These are phyloP conservation scores for Astragalus membranaceus DNA, from an alignment of 306 rosid species.

Conservation along the genomic window DNA sequence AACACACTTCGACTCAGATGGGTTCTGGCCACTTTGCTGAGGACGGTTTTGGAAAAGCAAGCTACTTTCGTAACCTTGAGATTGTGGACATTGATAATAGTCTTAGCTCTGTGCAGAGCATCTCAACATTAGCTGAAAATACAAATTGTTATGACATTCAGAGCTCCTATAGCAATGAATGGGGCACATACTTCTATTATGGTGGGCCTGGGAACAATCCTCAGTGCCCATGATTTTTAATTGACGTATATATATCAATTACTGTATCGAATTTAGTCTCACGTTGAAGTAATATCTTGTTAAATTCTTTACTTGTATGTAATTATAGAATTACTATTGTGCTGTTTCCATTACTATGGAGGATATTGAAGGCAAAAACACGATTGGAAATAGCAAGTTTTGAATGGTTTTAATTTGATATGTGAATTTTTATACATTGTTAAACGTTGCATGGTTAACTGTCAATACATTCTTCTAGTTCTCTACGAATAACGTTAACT, in stretches of 20 bases:
- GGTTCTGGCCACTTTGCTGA: slow-evolving; percentile 75
- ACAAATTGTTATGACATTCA: slow-evolving; percentile 64
- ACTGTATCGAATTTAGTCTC: neutral
- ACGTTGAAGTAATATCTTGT: neutral
- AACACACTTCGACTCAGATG: slow-evolving; percentile 89
- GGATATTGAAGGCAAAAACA: neutral
- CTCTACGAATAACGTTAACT: too few species aligned
- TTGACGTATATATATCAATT: slow-evolving; percentile 13
- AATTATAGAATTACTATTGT: neutral
- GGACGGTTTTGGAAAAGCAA: slow-evolving; percentile 83
- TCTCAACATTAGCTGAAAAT: slow-evolving; percentile 72
- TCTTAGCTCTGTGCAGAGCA: slow-evolving; percentile 47
- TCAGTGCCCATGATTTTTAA: slow-evolving; percentile 36
- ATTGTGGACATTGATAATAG: slow-evolving; percentile 73
- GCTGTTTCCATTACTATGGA: slow-evolving; percentile 10
- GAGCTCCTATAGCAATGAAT: slow-evolving; percentile 50
- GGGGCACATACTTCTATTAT: slow-evolving; percentile 90
- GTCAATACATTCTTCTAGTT: too few species aligned
- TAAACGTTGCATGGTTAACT: too few species aligned
- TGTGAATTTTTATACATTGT: neutral
- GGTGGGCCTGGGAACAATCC: slow-evolving; percentile 83
- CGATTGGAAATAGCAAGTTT: neutral
- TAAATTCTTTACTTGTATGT: slow-evolving; percentile 30
- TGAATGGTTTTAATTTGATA: neutral
- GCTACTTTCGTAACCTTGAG: slow-evolving; percentile 85